A percentile compares a stretch with the other conserved stretches of the same genome.
Conservation (phyloP, 768 basidiomycete genomes). For the Clavulina sp. region DNA sequence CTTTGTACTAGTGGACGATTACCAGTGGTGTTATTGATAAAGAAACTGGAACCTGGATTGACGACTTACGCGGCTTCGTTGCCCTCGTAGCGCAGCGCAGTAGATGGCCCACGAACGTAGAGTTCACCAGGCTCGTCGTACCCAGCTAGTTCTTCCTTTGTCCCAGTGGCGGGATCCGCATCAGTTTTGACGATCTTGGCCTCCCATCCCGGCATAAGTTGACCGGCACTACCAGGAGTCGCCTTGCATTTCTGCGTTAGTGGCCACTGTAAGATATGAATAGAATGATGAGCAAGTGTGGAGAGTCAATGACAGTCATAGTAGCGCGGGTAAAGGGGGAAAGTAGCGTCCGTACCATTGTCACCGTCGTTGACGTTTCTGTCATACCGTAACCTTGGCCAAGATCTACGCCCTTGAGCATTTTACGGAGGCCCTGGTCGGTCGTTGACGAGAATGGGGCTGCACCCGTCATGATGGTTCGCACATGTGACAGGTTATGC, state of each 20-base stretch:
- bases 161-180: no score
- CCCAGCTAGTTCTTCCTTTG: constrained; percentile 2
- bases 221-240: constrained; percentile 10
- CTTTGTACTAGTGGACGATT: constrained; percentile 7
- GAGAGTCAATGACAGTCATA: no score
- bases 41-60: background rate
- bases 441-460: constrained; percentile 41
- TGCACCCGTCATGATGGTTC: constrained; percentile 35
- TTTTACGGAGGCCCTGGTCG: constrained; percentile 28
- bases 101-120: constrained; percentile 9
- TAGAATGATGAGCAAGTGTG: no score
- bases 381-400: background rate
- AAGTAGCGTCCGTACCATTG: background rate
- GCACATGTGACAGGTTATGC: constrained; percentile 31
- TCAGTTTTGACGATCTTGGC: constrained; percentile 12
- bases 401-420: constrained; percentile 29
- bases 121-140: constrained; percentile 11
- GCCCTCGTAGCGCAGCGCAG: constrained; percentile 7
- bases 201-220: constrained; percentile 7
- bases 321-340: no score
- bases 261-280: no score
- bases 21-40: no score
- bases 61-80: constrained; percentile 9
- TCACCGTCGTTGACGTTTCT: background rate
- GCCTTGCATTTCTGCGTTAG: no score